Percentiles rank a stretch among this genome's conserved stretches.
These are phyloP conservation scores for Pterulicium gracile DNA, from an alignment of 1,284 basidiomycete genomes.

Conservation along the genomic window DNA sequence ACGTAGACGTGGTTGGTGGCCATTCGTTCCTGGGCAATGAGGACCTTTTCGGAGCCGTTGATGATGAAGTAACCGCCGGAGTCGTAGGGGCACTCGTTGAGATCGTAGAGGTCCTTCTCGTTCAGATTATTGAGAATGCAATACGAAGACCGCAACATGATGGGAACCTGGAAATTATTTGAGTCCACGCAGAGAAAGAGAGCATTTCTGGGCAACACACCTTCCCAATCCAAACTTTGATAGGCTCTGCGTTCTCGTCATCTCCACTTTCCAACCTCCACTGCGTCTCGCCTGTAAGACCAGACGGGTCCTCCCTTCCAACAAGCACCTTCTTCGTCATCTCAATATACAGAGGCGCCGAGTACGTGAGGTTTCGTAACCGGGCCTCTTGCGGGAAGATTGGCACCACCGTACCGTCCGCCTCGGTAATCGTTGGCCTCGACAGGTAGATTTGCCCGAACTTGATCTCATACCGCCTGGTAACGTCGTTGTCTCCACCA, in stretches of 20 bases:
- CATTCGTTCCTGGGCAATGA: slow-evolving; percentile 99
- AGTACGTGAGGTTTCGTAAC: slow-evolving; percentile 90
- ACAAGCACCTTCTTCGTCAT: slow-evolving; percentile 83
- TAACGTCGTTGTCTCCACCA: slow-evolving; percentile 61
- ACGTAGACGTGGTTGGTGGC: slow-evolving; percentile 99
- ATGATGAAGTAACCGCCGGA: slow-evolving; percentile 99
- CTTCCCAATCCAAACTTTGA: slow-evolving; percentile 90
- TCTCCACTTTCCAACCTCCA: slow-evolving; percentile 74
- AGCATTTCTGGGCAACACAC: slow-evolving; percentile 30
- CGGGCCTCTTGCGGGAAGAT: slow-evolving; percentile 98
- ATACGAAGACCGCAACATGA: slow-evolving; percentile 95
- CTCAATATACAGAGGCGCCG: slow-evolving; percentile 93
- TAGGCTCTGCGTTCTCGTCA: slow-evolving; percentile 51
- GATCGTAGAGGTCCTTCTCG: slow-evolving; percentile 76
- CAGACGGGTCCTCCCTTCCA: slow-evolving; percentile 75
- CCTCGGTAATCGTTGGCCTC: slow-evolving; percentile 88
- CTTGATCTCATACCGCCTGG: slow-evolving; percentile 92
- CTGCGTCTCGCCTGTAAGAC: slow-evolving; percentile 68
- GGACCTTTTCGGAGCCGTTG: slow-evolving; percentile 98
- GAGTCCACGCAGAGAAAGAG: slow-evolving; percentile 2
- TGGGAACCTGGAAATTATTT: slow-evolving; percentile 65
- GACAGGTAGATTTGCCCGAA: slow-evolving; percentile 98
- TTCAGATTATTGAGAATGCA: slow-evolving; percentile 81
- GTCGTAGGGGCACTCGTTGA: slow-evolving; percentile 98
- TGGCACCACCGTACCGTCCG: slow-evolving; percentile 88